Evolutionary conservation across 345 rosid species (phyloP).

Genomic region (Camelina neglecta): DNA sequence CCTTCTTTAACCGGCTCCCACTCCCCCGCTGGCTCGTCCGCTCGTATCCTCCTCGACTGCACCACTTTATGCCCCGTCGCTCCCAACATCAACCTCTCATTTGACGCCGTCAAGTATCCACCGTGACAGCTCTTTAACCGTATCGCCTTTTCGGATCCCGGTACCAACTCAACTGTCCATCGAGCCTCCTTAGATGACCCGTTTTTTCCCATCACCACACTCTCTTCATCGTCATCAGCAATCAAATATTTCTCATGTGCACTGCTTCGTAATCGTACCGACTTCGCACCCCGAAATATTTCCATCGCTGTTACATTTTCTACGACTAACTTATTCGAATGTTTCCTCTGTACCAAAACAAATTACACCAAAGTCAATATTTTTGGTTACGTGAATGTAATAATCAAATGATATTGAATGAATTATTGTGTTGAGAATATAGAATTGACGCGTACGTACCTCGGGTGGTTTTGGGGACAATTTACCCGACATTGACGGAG

Average conservation of each 20-base stretch:
- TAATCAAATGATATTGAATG: no score
- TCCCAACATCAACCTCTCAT: slow-evolving; percentile 68
- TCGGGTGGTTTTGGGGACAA: slow-evolving; percentile 38
- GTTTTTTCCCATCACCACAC: slow-evolving; percentile 65
- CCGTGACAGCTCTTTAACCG: slow-evolving; percentile 75
- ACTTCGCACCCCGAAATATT: slow-evolving; percentile 63
- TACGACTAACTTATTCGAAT: neutral
- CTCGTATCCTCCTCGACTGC: slow-evolving; percentile 58
- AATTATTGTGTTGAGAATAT: neutral
- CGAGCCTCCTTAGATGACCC: slow-evolving; percentile 64
- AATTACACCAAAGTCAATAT: neutral
- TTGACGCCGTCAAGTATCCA: slow-evolving; percentile 78
- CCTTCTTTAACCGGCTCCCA: slow-evolving; percentile 81
- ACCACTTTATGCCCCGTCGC: slow-evolving; percentile 76
- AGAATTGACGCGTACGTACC: slow-evolving; percentile 34
- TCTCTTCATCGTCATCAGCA: slow-evolving; percentile 75
- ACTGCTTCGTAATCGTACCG: slow-evolving; percentile 64
- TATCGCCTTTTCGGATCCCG: slow-evolving; percentile 53
- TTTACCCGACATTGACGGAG: slow-evolving; percentile 47
- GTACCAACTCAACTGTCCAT: slow-evolving; percentile 72
- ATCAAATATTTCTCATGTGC: slow-evolving; percentile 74
- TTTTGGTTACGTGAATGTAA: neutral
- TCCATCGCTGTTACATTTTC: slow-evolving; percentile 55
- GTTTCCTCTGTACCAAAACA: slow-evolving; percentile 26
- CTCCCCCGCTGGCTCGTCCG: slow-evolving; percentile 59